Evolutionary conservation across 2,329 filamentous ascomycete genomes (phyloP).

Genomic region (Aureobasidium sp.): DNA sequence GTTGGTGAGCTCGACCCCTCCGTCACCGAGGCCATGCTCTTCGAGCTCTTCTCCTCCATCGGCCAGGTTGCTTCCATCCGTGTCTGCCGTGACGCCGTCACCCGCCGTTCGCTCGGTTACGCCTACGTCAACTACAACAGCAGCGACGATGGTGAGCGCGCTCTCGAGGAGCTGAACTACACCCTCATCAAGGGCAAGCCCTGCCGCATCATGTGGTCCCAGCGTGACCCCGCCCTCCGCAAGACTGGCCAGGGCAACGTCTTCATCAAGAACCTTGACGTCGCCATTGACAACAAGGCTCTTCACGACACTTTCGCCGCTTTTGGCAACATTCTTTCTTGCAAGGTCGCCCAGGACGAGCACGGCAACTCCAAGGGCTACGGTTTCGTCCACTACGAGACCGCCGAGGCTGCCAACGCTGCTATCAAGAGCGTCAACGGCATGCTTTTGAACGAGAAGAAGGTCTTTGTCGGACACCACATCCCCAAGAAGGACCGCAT

Average conservation of each 20-base stretch:
- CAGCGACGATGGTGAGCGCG: constrained; percentile 91
- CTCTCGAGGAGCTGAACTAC: constrained; percentile 98
- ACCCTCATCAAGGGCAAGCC: constrained; percentile 97
- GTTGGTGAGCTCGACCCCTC: constrained; percentile 96
- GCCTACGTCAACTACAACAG: constrained; percentile 99
- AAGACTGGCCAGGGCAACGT: constrained; percentile 99
- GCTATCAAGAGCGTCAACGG: constrained; percentile 99
- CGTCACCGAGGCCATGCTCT: constrained; percentile 99
- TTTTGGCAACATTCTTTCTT: constrained; percentile 98
- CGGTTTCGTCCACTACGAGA: constrained; percentile 99
- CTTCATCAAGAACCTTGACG: constrained; percentile 99
- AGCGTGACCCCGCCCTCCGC: constrained; percentile 96
- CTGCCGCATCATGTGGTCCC: constrained; percentile 99
- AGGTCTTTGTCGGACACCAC: constrained; percentile 98
- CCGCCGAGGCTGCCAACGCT: constrained; percentile 89
- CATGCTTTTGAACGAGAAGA: constrained; percentile 99
- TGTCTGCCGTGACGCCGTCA: constrained; percentile 98
- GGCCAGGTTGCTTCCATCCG: constrained; percentile 98
- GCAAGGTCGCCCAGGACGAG: constrained; percentile 99
- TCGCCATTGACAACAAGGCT: constrained; percentile 99
- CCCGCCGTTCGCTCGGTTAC: constrained; percentile 95
- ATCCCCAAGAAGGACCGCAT: constrained; percentile 99
- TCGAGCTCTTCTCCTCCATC: constrained; percentile 99
- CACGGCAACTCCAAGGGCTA: constrained; percentile 95
- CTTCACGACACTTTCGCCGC: constrained; percentile 98